Percentiles rank a stretch among this genome's conserved stretches.
Conservation (phyloP, 352 stramenopile species). For the Phytophthora hibernalis region DNA sequence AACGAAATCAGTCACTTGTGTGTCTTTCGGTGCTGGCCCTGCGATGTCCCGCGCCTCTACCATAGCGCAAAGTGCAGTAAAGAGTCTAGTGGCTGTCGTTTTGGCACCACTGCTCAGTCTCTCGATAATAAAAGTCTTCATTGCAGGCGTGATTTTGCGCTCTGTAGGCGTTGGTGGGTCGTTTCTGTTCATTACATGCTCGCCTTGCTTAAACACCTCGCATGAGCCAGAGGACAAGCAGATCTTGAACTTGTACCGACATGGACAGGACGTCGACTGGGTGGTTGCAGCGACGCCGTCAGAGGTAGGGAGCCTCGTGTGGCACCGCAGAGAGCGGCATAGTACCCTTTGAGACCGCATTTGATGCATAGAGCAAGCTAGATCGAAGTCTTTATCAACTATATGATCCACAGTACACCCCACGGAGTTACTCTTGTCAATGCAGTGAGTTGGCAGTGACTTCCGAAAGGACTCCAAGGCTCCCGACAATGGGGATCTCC, state of each 20-base stretch:
- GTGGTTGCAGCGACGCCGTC: no score
- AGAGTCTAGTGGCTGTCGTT: background rate
- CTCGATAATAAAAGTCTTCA: conserved; percentile 7
- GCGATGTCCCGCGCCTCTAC: background rate
- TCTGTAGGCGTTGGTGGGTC: conserved; percentile 1
- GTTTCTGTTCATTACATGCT: conserved; percentile 3
- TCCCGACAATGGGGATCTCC: no score
- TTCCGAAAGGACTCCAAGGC: no score
- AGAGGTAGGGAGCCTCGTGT: no score
- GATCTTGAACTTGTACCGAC: conserved; percentile 7
- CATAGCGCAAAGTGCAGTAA: background rate
- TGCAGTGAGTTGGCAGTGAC: no score
- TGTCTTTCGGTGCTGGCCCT: background rate
- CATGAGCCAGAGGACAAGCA: background rate
- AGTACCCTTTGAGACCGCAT: no score
- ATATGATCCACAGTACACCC: no score
- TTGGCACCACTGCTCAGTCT: conserved; percentile 1
- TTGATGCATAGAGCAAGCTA: no score
- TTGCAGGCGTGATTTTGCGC: background rate
- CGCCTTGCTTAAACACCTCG: conserved; percentile 1
- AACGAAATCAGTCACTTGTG: background rate
- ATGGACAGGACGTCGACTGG: background rate
- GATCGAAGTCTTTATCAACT: no score
- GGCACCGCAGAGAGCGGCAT: no score
- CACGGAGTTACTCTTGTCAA: no score